Evolutionary conservation across 306 rosid genomes (phyloP).

Genomic region (Ziziphus jujuba): DNA sequence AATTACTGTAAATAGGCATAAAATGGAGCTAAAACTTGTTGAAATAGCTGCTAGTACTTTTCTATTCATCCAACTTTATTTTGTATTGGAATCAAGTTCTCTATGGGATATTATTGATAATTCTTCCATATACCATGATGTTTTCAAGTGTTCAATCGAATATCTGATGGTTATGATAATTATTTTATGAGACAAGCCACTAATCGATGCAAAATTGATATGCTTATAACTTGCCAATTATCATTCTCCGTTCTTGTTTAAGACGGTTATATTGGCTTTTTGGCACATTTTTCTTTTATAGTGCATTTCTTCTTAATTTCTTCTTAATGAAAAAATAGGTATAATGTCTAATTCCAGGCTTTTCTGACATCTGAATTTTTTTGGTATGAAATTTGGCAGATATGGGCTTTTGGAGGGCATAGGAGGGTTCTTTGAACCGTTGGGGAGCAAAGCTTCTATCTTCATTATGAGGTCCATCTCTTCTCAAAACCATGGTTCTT

Average conservation of each 20-base stretch:
- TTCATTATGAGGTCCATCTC: slow-evolving; percentile 6
- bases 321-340: no score
- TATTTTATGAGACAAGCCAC: neutral
- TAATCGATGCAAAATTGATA: neutral
- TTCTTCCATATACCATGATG: neutral
- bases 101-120: neutral
- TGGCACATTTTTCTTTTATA: no score
- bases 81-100: neutral
- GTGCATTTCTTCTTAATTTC: no score
- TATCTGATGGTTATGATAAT: neutral
- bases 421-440: slow-evolving; percentile 42
- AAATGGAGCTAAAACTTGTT: neutral
- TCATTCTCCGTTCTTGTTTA: neutral
- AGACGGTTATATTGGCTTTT: neutral
- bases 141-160: neutral
- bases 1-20: neutral
- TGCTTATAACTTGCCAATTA: neutral
- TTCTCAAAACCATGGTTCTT: slow-evolving; percentile 7
- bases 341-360: neutral
- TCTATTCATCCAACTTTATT: neutral
- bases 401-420: slow-evolving; percentile 70
- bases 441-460: slow-evolving; percentile 2
- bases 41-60: neutral
- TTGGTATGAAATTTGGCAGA: slow-evolving; percentile 24
- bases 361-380: neutral